Percentiles rank a stretch among this genome's conserved stretches.
Conservation (phyloP, 192 early-diverging fungal species). For the Backusella tuberculispora region DNA sequence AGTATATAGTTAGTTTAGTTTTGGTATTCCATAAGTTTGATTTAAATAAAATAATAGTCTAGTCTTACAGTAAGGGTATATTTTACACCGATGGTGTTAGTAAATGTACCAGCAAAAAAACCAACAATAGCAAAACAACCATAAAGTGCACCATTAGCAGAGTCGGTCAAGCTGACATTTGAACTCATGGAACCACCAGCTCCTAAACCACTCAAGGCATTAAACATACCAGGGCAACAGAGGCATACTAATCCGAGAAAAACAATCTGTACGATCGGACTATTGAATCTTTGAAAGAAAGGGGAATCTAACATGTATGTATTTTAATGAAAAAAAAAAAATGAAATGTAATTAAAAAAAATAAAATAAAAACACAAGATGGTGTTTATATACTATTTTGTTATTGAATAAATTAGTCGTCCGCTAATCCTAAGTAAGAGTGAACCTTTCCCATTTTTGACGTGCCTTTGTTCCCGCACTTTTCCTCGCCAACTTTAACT, state of each 20-base stretch:
- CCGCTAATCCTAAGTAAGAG: neutral
- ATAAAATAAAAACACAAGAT: neutral
- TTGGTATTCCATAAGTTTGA: conserved; percentile 38
- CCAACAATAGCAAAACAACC: conserved; percentile 40
- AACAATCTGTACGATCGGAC: conserved; percentile 69
- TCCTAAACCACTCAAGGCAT: conserved; percentile 53
- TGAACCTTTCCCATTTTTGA: neutral
- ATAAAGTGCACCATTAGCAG: conserved; percentile 38
- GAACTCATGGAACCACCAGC: conserved; percentile 40
- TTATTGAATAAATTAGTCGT: neutral
- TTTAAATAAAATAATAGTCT: neutral
- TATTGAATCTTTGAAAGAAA: conserved; percentile 36
- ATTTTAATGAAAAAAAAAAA: neutral
- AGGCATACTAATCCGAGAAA: conserved; percentile 77
- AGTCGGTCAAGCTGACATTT: conserved; percentile 29
- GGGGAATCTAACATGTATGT: neutral
- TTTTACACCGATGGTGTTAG: conserved; percentile 35
- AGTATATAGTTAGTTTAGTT: conserved; percentile 26
- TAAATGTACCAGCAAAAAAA: conserved; percentile 42
- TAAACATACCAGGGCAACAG: conserved; percentile 80
- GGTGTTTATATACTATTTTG: neutral
- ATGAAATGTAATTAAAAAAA: neutral
- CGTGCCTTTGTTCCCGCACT: neutral
- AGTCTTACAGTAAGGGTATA: conserved; percentile 26
- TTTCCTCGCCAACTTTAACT: neutral